Base-by-base conservation (phyloP, 2,329 filamentous ascomycete species). In the Lecanicillium sp. region DNA sequence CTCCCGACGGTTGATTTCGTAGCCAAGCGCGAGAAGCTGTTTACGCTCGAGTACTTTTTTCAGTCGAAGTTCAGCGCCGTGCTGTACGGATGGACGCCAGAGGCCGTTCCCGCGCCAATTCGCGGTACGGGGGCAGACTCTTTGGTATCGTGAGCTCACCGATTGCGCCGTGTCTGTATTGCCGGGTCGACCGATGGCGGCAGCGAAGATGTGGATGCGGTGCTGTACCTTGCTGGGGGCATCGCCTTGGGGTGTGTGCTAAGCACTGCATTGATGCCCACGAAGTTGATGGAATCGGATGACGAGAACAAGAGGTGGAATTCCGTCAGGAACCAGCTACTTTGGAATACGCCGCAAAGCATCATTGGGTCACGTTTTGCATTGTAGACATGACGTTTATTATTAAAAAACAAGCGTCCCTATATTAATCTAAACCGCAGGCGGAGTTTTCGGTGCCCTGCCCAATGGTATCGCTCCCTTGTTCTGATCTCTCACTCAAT, bases 111-210 rank as follows among this genome's bases (percentile, higher is more conserved):
- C 0, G 74, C 72, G 2, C 73, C 75, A 0, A 67, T 75, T 42
- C 66, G 77, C 1, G 77, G 75, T 2, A 78, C 76, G 0, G 78
- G 74, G 78, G 78, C 1, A 61, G 78, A 3, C 45, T 81, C 17
- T 78, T 78, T 53, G 73, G 75, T 8, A 81, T 82, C 38, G 69
- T 81, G 14, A 76, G 73, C 30, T 78, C 78, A 0, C 56, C 81
- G 29, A 77, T 78, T 46, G 76, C 74, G 3, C 71, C 77, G 52
- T 63, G 63, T 37, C 41, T 72, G 14, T 63, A 69, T 29, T 59
- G 65, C 0, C 48, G 54, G 20, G 54, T 56, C 62, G 49, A 54
- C 1, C 45, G 49, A 1, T n/a, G 49, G 61, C 41, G 62, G 59
- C 1, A 53, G 59, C 6, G 63, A 69, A 1, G 63, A 68, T 30